Evolutionary conservation across 768 basidiomycete genomes (phyloP), one percentile per base, ranked within the genome.

Genomic region (Collybiopsis luxurians): DNA sequence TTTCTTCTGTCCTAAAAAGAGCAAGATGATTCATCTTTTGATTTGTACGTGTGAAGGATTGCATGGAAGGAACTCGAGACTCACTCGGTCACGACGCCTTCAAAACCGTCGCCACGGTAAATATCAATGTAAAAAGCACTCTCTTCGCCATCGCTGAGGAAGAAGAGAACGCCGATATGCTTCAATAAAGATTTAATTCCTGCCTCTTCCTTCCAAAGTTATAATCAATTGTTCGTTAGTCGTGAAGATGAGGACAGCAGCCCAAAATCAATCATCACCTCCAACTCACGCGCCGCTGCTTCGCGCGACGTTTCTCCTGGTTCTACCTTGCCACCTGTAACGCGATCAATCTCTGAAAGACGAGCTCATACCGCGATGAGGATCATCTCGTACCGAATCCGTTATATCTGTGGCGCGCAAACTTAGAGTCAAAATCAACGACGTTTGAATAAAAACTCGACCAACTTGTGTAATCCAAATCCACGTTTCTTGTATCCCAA

Each of bases 161-260:
- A 92, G 57, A 91, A 73, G 15, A 93, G 71, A 3, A 74, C 79
- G 1, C 90, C 90, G 40, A 76, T 81, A 47, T 86, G 81, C 49
- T 75, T 69, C n/a, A 91, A 75, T 2, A 80, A 73, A 0, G 90
- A 86, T 19, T 71, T 76, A 36, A 95, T 84, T 1, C 91, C 89
- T 7, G 90, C 81, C 73, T 95, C 93, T 76, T 95, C 93, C 92
- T 93, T 63, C 31, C n/a, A n/a, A n/a, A n/a, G n/a, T n/a, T n/a
- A n/a, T n/a, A n/a, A n/a, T n/a, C n/a, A n/a, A n/a, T n/a, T n/a
- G n/a, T n/a, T n/a, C n/a, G n/a, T n/a, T n/a, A n/a, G n/a, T n/a
- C n/a, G n/a, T n/a, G n/a, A n/a, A n/a, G n/a, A n/a, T n/a, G n/a
- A n/a, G n/a, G n/a, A n/a, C n/a, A n/a, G n/a, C n/a, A n/a, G n/a